Evolutionary conservation across 139 green algal species (phyloP), one percentile per base, ranked within the genome.

Genomic region (Picochlorum sp.): DNA sequence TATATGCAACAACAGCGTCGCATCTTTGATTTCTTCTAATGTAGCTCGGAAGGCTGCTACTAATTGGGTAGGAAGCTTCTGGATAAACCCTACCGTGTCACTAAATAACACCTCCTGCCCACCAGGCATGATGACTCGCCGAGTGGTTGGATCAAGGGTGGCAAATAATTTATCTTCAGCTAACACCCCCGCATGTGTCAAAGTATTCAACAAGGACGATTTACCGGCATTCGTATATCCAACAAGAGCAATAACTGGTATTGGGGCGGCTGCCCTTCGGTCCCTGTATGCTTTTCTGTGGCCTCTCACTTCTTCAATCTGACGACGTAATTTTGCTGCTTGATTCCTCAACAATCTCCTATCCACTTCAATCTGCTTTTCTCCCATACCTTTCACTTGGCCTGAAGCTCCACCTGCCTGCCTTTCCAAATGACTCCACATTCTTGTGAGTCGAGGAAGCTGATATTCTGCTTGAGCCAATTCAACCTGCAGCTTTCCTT

Each of bases 341-440:
- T 75, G 69, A 6, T 54, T 55, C 3, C 83, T 65, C 65, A 96
- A 74, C 58, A 98, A 69, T 3, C 92, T 89, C 77, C 90, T 93
- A 76, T 99, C 93, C 15, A 97, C 86, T 75, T 98, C 93, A 45
- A 95, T 95, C 81, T 99, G 93, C 82, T 97, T 98, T 81, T 99
- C 93, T 62, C 93, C 93, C 87, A 96, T 91, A 71, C 75, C 82
- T 72, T 82, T 83, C 26, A 90, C 81, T 58, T 84, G 81, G 0
- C 90, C 89, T 0, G 81, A 83, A 21, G 47, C 47, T 13, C 47
- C 47, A 2, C 88, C 89, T 2, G 77, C 74, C 78, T 97, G 91
- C 4, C 94, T 62, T 69, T 99, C 94, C 72, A 99, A 70, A 57
- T 99, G 94, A 0, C 73, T 89, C 94, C 94, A 99, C 92, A 99